Evolutionary conservation across 129 eudicot genomes (phyloP).

Genomic region (Ambrosia artemisiifolia): DNA sequence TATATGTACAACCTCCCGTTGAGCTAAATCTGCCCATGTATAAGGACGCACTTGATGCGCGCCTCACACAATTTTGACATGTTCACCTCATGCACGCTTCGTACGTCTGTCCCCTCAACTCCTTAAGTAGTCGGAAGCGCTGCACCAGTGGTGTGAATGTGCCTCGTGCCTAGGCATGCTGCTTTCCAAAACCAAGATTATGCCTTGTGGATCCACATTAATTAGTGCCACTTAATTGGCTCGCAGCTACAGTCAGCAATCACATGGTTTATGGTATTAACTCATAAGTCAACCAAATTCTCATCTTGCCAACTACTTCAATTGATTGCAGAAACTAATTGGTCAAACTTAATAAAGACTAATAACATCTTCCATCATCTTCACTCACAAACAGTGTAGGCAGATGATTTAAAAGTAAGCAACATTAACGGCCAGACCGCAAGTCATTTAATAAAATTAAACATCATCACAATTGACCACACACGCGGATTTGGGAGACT

Average conservation of each 20-base stretch:
- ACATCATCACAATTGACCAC: background rate
- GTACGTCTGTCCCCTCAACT: too few species aligned
- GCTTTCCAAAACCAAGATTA: too few species aligned
- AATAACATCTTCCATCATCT: slow-evolving; percentile 18
- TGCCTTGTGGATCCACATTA: background rate
- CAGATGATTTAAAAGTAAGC: slow-evolving; percentile 15
- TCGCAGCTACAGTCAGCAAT: background rate
- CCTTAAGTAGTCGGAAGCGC: too few species aligned
- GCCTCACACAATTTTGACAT: too few species aligned
- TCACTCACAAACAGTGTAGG: background rate
- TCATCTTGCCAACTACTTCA: slow-evolving; percentile 24
- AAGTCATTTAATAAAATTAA: slow-evolving; percentile 1
- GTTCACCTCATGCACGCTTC: too few species aligned
- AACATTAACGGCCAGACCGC: slow-evolving; percentile 20
- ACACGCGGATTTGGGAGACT: background rate
- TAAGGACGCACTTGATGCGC: too few species aligned
- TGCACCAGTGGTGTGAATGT: too few species aligned
- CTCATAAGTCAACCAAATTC: slow-evolving; percentile 17
- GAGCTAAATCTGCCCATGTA: too few species aligned
- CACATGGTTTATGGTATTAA: slow-evolving; percentile 5
- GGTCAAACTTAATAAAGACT: slow-evolving; percentile 24
- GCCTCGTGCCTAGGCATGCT: too few species aligned
- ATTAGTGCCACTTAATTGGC: background rate
- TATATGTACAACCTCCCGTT: too few species aligned
- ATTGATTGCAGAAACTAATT: slow-evolving; percentile 28